A percentile compares a stretch with the other conserved stretches of the same genome.
phyloP scores from a whole-genome alignment of 257 asterid genomes.

The Leonotis leonurus region DNA sequence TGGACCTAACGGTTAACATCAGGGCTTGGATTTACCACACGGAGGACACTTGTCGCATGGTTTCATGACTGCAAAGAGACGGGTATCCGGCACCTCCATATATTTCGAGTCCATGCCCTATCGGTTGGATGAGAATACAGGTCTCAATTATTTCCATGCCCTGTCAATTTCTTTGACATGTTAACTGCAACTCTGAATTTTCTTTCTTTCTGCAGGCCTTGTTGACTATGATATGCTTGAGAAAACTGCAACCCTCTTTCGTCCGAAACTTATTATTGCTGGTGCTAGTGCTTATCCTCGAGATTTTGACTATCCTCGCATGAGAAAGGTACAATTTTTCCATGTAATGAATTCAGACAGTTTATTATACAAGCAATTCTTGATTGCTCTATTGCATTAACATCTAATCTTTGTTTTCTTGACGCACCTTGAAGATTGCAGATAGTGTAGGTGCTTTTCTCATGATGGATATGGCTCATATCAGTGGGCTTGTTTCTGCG shows the following conservation, averaged over 20 bases:
- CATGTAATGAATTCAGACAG: not conserved
- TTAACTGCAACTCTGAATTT: not conserved
- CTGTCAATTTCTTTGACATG: not conserved
- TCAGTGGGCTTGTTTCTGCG: conserved; percentile 95
- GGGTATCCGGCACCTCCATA: conserved; percentile 91
- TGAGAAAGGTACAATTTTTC: conserved; percentile 59
- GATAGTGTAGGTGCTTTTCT: conserved; percentile 92
- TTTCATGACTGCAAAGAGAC: conserved; percentile 90
- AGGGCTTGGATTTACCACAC: conserved; percentile 97
- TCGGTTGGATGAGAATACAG: conserved; percentile 85
- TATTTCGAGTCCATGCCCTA: conserved; percentile 96
- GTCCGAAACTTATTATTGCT: conserved; percentile 89
- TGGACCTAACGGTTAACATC: conserved; percentile 12
- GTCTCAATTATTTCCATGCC: conserved; percentile 21
- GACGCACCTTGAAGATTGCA: conserved; percentile 50
- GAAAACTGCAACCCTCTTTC: conserved; percentile 77
- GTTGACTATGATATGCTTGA: conserved; percentile 91
- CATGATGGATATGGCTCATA: conserved; percentile 98
- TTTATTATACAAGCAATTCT: not conserved
- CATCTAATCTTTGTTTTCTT: conserved; percentile 10
- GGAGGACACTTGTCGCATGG: conserved; percentile 98
- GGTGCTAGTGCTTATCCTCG: conserved; percentile 98
- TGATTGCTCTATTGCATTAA: not conserved
- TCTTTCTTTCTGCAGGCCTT: conserved; percentile 43
- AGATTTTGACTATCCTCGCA: conserved; percentile 83